phyloP scores from a whole-genome alignment of 129 eudicot genomes.

The Logfia minima region DNA sequence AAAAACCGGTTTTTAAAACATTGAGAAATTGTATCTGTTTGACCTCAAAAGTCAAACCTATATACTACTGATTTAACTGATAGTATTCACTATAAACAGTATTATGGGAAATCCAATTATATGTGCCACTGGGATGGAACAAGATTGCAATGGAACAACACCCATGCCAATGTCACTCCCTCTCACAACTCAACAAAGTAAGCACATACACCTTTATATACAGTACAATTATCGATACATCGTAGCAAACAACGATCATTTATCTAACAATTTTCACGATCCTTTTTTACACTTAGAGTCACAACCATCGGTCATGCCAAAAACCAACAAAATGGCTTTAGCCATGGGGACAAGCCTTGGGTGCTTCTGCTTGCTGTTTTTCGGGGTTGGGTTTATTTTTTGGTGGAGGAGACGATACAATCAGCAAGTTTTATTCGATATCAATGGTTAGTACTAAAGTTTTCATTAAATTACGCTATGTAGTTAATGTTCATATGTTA shows the following conservation, averaged over 20 bases:
- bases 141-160: conserved; percentile 76
- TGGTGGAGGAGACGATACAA: conserved; percentile 86
- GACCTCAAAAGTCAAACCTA: conserved; percentile 24
- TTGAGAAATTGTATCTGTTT: too few relatives aligned
- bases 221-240: conserved; percentile 4
- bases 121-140: conserved; percentile 80
- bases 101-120: conserved; percentile 83
- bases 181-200: conserved; percentile 54
- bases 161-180: conserved; percentile 62
- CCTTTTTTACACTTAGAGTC: conserved; percentile 37
- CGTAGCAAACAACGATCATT: not conserved
- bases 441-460: conserved; percentile 47
- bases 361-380: conserved; percentile 70
- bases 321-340: conserved; percentile 70
- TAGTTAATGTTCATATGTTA: not conserved
- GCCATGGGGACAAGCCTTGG: conserved; percentile 89
- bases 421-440: conserved; percentile 84
- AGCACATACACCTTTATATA: conserved; percentile 18
- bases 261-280: not conserved
- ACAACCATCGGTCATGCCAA: conserved; percentile 50
- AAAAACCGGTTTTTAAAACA: too few relatives aligned
- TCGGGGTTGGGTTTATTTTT: conserved; percentile 69
- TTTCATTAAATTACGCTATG: not conserved
- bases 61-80: not conserved
- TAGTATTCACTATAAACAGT: conserved; percentile 38